These are phyloP conservation scores for Keithomyces neogunnii DNA, from an alignment of 2,329 filamentous ascomycete genomes.

Conservation along the genomic window DNA sequence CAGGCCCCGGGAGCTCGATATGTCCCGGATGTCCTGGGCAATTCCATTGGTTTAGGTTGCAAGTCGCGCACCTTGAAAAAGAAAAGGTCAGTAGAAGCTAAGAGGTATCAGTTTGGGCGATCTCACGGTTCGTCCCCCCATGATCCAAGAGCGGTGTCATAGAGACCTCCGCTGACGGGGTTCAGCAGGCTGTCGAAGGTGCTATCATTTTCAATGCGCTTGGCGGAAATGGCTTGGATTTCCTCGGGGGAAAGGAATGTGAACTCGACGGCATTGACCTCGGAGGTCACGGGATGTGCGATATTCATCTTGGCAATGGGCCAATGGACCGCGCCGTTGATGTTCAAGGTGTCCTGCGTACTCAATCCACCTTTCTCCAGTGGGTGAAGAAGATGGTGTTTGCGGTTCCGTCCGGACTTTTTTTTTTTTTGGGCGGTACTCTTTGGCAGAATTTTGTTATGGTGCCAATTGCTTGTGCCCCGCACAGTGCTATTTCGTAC, in stretches of 20 bases:
- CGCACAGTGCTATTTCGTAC: too few relatives aligned
- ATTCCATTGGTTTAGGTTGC: constrained; percentile 69
- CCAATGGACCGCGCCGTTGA: constrained; percentile 1
- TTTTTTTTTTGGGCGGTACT: background rate
- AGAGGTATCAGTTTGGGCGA: constrained; percentile 5
- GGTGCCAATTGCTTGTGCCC: too few relatives aligned
- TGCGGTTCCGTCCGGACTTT: background rate
- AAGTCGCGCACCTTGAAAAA: constrained; percentile 71
- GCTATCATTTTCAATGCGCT: constrained; percentile 83
- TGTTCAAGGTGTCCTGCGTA: background rate
- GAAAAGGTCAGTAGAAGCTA: constrained; percentile 1
- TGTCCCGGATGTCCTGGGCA: constrained; percentile 94
- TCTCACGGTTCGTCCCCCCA: constrained; percentile 74
- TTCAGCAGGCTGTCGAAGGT: constrained; percentile 93
- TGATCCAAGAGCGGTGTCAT: constrained; percentile 84
- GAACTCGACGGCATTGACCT: constrained; percentile 84
- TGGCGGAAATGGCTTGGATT: constrained; percentile 83
- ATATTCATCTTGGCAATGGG: constrained; percentile 48
- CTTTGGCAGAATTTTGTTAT: background rate
- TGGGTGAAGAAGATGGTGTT: background rate
- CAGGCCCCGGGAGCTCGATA: constrained; percentile 84
- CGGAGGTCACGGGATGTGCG: constrained; percentile 73
- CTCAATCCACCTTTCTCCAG: background rate
- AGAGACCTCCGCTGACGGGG: constrained; percentile 81
- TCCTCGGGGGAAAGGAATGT: constrained; percentile 74